Evolutionary conservation across 768 basidiomycete genomes (phyloP), one percentile per base, ranked within the genome.

Genomic region (Mycena alexandri): DNA sequence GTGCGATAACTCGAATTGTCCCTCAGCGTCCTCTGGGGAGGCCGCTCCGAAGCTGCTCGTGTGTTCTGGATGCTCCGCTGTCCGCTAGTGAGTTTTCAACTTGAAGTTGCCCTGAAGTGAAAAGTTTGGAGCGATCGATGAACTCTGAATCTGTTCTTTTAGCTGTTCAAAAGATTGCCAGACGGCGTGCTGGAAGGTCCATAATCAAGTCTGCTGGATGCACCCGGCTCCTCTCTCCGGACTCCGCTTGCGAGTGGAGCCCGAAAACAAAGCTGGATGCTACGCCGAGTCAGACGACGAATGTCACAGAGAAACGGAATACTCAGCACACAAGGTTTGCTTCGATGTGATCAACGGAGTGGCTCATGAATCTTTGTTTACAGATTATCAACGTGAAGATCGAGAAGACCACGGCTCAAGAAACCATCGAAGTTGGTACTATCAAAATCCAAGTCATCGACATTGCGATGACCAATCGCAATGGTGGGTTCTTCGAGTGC

Each of bases 361-460:
- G n/a, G n/a, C n/a, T 51, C 34, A 9, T 16, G 10, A 22, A 9
- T 17, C 5, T 19, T n/a, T 22, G 1, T 46, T 10, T 14, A 16
- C 29, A 65, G 58, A 54, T 54, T 14, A 1, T 62, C 21, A 10
- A 62, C 5, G 8, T 61, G 12, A 43, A 52, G 34, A 61, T 61
- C 14, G 54, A 56, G n/a, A 33, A 61, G 10, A 34, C 33, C 29
- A 6, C 57, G 2, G 44, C 38, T 13, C 41, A 46, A 17, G 48
- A 38, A 14, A 54, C 53, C 10, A 38, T 56, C 9, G 33, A 48
- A 51, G 54, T 61, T 8, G 65, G 65, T 2, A 2, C 25, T 11
- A 22, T 61, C 17, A 29, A 54, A 19, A 47, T 66, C 19, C 58
- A 66, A 14, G 52, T 54, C 34, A 66, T 66, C 58, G 65, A 66